Percentiles rank a stretch among this genome's conserved stretches.
Evolutionary conservation across 441 rosid genomes (phyloP).

Genomic region (Theobroma grandiflorum): DNA sequence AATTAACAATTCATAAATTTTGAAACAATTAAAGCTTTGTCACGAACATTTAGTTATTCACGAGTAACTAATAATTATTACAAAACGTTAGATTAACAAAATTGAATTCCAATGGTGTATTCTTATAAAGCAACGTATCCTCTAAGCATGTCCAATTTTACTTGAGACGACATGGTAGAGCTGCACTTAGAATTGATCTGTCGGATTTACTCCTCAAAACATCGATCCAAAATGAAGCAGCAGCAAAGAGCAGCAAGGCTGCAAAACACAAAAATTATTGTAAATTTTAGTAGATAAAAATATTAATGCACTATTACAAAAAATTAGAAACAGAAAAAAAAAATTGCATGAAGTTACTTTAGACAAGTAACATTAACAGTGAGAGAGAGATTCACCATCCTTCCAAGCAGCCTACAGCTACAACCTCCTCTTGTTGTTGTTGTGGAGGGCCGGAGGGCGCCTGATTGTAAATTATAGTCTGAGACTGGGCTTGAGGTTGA

Average conservation of each 20-base stretch:
- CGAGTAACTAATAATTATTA: no score
- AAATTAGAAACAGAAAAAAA: no score
- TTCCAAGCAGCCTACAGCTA: not conserved
- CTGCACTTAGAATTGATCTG: not conserved
- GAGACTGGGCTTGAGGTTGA: not conserved
- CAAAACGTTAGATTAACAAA: no score
- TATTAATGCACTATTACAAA: no score
- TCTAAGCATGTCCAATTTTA: not conserved
- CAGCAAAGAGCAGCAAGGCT: conserved; percentile 9
- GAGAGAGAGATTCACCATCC: conserved; percentile 3
- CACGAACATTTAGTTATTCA: no score
- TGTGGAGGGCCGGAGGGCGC: not conserved
- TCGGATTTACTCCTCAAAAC: not conserved
- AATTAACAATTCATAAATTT: no score
- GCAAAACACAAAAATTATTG: not conserved
- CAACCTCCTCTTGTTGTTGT: not conserved
- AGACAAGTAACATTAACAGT: no score
- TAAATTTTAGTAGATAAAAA: no score
- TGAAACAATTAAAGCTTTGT: no score
- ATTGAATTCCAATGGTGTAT: no score
- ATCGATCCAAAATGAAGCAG: not conserved
- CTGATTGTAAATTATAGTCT: not conserved
- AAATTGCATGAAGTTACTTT: no score
- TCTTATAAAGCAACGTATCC: no score
- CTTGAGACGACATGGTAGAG: not conserved